These are phyloP conservation scores for Saposhnikovia divaricata DNA, from an alignment of 129 eudicot genomes.

Conservation along the genomic window DNA sequence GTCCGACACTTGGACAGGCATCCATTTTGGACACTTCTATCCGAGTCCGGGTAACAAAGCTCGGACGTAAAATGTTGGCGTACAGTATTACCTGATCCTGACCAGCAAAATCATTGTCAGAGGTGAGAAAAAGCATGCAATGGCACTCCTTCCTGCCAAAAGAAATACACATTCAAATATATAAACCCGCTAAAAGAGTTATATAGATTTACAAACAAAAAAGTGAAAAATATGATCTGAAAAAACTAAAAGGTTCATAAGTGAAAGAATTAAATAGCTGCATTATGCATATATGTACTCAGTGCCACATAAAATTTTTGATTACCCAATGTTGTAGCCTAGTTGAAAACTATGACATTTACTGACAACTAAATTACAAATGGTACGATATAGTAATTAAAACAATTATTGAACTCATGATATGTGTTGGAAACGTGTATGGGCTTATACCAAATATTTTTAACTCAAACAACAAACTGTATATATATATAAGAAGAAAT, in stretches of 20 bases:
- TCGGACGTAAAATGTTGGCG: background rate
- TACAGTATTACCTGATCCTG: constrained; percentile 57
- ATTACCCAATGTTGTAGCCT: background rate
- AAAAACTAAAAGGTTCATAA: background rate
- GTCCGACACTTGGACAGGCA: too few relatives aligned
- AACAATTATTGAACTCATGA: background rate
- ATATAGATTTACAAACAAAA: background rate
- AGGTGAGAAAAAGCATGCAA: constrained; percentile 93
- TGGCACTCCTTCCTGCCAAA: constrained; percentile 65
- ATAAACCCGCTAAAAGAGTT: background rate
- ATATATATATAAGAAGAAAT: too few relatives aligned
- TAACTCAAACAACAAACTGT: too few relatives aligned
- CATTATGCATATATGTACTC: background rate
- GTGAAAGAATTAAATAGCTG: background rate
- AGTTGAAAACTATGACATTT: background rate
- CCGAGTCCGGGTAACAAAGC: too few relatives aligned
- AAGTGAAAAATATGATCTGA: background rate
- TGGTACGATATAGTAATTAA: too few relatives aligned
- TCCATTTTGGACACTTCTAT: too few relatives aligned
- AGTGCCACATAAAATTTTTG: background rate
- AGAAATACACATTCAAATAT: background rate
- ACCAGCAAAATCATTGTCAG: constrained; percentile 94
- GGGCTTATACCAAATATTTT: too few relatives aligned
- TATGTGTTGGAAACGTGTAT: too few relatives aligned
- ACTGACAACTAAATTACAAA: background rate